These are phyloP conservation scores for Fraxinus angustifolia DNA, from an alignment of 305 asterid genomes.

Conservation along the genomic window DNA sequence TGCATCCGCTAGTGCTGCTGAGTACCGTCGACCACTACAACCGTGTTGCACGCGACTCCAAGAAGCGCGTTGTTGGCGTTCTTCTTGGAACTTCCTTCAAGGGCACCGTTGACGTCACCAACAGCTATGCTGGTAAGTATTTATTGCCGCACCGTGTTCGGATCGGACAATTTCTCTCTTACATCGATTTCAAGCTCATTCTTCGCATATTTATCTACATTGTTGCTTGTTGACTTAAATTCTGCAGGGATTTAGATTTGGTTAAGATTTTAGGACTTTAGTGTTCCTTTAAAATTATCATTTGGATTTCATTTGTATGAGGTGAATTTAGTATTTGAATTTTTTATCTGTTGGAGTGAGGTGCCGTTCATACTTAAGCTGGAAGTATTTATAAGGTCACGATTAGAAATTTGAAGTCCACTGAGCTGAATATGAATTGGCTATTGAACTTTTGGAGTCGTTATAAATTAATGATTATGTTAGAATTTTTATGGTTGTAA, in stretches of 20 bases:
- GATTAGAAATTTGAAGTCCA: slow-evolving; percentile 2
- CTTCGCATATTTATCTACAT: background rate
- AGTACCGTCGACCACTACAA: slow-evolving; percentile 92
- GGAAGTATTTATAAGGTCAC: background rate
- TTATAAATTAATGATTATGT: background rate
- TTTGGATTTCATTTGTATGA: background rate
- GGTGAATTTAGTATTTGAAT: slow-evolving; percentile 7
- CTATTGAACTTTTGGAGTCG: background rate
- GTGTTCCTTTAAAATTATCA: background rate
- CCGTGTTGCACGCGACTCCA: slow-evolving; percentile 79
- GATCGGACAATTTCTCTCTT: slow-evolving; percentile 35
- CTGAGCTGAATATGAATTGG: background rate
- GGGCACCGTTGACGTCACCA: slow-evolving; percentile 90
- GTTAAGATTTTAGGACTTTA: background rate
- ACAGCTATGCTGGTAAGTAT: slow-evolving; percentile 76
- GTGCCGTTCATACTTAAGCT: background rate
- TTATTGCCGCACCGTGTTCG: slow-evolving; percentile 4
- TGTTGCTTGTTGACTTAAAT: background rate
- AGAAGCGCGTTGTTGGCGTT: slow-evolving; percentile 81
- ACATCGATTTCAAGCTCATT: background rate
- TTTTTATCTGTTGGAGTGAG: background rate
- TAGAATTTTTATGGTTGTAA: background rate
- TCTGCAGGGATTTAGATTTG: background rate
- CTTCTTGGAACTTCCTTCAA: slow-evolving; percentile 73
- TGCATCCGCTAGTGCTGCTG: slow-evolving; percentile 85